Base-by-base conservation (phyloP, 2,329 filamentous ascomycete species). In the Xylariales sp. region DNA sequence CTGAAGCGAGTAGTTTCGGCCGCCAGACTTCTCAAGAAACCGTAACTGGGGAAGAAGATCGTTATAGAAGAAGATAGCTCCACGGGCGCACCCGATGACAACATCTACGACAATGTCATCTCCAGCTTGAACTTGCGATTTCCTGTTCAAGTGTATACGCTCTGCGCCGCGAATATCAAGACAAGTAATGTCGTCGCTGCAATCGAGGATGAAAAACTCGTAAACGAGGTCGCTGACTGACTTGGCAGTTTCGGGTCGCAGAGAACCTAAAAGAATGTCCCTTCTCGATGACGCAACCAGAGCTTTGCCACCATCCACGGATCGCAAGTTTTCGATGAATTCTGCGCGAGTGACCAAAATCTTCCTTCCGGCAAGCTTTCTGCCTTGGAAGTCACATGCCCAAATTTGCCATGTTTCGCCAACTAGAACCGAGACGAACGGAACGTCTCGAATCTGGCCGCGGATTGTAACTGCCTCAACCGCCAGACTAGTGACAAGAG, bases 41-140 rank as follows among this genome's bases (percentile, higher is more conserved):
- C 70, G 71, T 25, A 86, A 66, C 44, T 76, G 76, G 40, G 66
- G 59, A 8, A 91, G 55, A 13, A 89, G 66, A 60, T 95, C 85
- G 44, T 83, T 78, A 59, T 95, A 95, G n/a, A 90, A 64, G 52
- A 87, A 78, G 29, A 97, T 85, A 17, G 78, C 75, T 47, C 93
- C 93, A 35, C 81, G 76, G 5, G 78, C 75, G 45, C 87, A 82
- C 37, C 93, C 93, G 38, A 95, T 65, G 4, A 82, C 83, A 18
- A 98, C 60, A 53, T 95, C 84, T n/a, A 93, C 59, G 8, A 76
- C 61, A 4, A 48, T 52, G 43, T 45, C 50, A 43, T 49, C 46
- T 11, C 47, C 54, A 25, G 27, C 45, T 51, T 40, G 60, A 36
- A 18, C 45, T 56, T 49, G 52, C 46, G 43, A 40, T 45, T 56